These are phyloP conservation scores for Elsinoe ampelina DNA, from an alignment of 2,329 filamentous ascomycete species.

Conservation along the genomic window DNA sequence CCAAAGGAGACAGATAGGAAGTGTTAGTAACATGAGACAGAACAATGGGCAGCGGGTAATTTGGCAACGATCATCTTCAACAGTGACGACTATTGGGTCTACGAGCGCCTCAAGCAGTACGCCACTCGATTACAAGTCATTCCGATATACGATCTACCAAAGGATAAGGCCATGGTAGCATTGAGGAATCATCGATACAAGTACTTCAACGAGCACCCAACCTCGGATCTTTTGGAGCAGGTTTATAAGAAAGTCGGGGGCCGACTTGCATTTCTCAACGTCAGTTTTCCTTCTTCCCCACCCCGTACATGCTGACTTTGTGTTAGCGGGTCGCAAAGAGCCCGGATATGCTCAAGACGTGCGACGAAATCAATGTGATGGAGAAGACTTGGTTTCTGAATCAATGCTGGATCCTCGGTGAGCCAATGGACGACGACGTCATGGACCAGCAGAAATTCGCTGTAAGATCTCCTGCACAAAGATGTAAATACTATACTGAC, in stretches of 20 bases:
- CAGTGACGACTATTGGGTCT: conserved; percentile 97
- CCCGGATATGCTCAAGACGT: conserved; percentile 67
- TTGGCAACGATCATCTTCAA: conserved; percentile 91
- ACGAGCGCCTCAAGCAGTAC: conserved; percentile 84
- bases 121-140: conserved; percentile 93
- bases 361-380: conserved; percentile 58
- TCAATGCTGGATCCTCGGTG: conserved; percentile 67
- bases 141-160: conserved; percentile 73
- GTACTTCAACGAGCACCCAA: conserved; percentile 58
- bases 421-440: conserved; percentile 86
- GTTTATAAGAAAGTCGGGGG: conserved; percentile 85
- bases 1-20: neutral
- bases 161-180: conserved; percentile 64
- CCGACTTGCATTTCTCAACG: conserved; percentile 73
- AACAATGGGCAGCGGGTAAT: conserved; percentile 90
- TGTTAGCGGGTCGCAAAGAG: conserved; percentile 68
- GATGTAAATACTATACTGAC: neutral
- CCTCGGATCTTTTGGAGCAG: conserved; percentile 52
- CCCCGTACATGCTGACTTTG: neutral
- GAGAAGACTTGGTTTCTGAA: conserved; percentile 76
- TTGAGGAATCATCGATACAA: conserved; percentile 69
- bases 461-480: conserved; percentile 42
- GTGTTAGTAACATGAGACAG: conserved; percentile 28
- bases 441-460: conserved; percentile 98
- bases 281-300: neutral